These are phyloP conservation scores for Mortierella alpina DNA, from an alignment of 192 early-diverging fungal genomes.

Conservation along the genomic window DNA sequence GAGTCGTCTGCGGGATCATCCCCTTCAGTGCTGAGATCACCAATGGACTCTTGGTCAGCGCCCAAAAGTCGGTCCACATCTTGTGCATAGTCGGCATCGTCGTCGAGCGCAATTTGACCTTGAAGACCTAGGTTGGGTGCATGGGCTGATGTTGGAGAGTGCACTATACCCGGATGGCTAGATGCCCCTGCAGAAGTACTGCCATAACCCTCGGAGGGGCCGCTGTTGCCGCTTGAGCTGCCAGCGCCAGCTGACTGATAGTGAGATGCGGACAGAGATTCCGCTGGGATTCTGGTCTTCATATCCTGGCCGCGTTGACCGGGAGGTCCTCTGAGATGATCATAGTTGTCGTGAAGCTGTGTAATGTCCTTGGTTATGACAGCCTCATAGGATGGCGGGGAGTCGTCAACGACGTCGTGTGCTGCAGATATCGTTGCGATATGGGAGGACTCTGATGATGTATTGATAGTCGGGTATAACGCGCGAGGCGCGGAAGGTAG, in stretches of 20 bases:
- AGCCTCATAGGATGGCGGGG: slow-evolving; percentile 44
- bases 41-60: background rate
- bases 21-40: background rate
- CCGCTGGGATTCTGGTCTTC: slow-evolving; percentile 32
- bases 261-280: slow-evolving; percentile 15
- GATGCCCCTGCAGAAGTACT: background rate
- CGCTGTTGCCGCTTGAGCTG: slow-evolving; percentile 5
- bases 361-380: slow-evolving; percentile 28
- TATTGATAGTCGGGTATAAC: background rate
- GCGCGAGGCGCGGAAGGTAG: background rate
- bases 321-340: slow-evolving; percentile 31
- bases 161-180: background rate
- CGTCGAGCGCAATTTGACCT: slow-evolving; percentile 24
- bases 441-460: background rate
- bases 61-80: slow-evolving; percentile 26
- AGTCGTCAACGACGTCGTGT: slow-evolving; percentile 15
- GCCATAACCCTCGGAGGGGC: slow-evolving; percentile 7
- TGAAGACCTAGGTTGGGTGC: slow-evolving; percentile 11
- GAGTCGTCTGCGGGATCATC: slow-evolving; percentile 8
- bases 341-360: slow-evolving; percentile 44
- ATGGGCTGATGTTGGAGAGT: slow-evolving; percentile 9
- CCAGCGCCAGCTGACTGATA: slow-evolving; percentile 2
- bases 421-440: background rate
- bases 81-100: slow-evolving; percentile 17
- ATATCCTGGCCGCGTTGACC: slow-evolving; percentile 22